A percentile compares a stretch with the other conserved stretches of the same genome.
phyloP scores from a whole-genome alignment of 208 protist species.

The Strigomonas oncopelti region DNA sequence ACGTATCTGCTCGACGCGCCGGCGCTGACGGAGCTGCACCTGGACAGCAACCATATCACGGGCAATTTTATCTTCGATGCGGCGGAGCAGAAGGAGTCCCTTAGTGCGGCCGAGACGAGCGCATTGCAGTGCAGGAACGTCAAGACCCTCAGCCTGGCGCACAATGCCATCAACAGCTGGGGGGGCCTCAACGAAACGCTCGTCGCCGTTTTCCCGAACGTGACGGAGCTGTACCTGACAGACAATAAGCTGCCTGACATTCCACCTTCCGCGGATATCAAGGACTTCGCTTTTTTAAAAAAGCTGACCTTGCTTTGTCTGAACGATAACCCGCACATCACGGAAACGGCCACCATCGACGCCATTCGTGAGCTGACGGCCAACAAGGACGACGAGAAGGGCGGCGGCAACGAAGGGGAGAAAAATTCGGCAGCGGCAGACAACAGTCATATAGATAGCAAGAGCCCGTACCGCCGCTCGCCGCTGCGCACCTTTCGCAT shows the following conservation, averaged over 20 bases:
- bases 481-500: constrained; percentile 64
- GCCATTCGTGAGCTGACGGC: constrained; percentile 33
- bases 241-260: constrained; percentile 62
- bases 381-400: neutral
- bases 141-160: constrained; percentile 71
- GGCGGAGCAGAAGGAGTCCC: neutral
- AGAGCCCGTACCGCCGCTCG: constrained; percentile 30
- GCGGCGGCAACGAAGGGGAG: too few relatives aligned
- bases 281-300: constrained; percentile 27
- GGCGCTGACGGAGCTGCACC: constrained; percentile 66
- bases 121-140: constrained; percentile 17
- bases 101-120: neutral
- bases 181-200: constrained; percentile 45
- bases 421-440: too few relatives aligned
- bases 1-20: constrained; percentile 41
- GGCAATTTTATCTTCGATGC: constrained; percentile 26
- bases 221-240: constrained; percentile 68
- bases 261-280: constrained; percentile 8
- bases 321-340: constrained; percentile 67
- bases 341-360: constrained; percentile 46
- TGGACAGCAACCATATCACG: constrained; percentile 65
- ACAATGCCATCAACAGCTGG: constrained; percentile 70
- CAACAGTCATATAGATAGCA: neutral
- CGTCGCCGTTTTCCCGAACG: constrained; percentile 42
- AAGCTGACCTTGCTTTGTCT: constrained; percentile 63